Percentiles rank a stretch among this genome's conserved stretches.
Conservation (phyloP, 2,329 filamentous ascomycete genomes). For the Epichloe aotearoae region DNA sequence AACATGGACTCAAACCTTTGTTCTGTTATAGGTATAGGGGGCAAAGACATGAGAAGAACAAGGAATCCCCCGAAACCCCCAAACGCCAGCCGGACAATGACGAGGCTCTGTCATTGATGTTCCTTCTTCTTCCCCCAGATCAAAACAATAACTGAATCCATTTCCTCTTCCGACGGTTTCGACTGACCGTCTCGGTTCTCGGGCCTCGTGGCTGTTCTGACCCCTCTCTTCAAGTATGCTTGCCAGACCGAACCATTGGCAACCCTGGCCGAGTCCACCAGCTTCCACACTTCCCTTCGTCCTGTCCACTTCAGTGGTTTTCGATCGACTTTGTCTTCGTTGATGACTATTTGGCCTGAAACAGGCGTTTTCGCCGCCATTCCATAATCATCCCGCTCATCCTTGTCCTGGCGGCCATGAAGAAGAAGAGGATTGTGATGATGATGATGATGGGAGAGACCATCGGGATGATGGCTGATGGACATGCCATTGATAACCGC, state of each 20-base stretch:
- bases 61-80: neutral
- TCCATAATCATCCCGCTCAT: neutral
- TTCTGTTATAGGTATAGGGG: too few relatives aligned
- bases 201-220: constrained; percentile 5
- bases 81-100: neutral
- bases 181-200: constrained; percentile 4
- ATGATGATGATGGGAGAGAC: constrained; percentile 12
- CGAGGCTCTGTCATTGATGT: neutral
- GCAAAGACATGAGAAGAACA: neutral
- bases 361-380: constrained; percentile 8
- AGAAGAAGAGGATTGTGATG: neutral
- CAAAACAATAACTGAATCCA: constrained; percentile 28
- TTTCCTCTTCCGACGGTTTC: constrained; percentile 10
- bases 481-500: constrained; percentile 34
- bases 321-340: constrained; percentile 15
- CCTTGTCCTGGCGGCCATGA: neutral
- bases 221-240: constrained; percentile 27
- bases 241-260: constrained; percentile 30
- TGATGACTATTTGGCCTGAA: constrained; percentile 19
- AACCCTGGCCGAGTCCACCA: constrained; percentile 25
- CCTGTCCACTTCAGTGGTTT: constrained; percentile 24
- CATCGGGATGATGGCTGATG: constrained; percentile 28
- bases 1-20: too few relatives aligned
- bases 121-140: constrained; percentile 19
- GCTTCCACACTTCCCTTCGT: constrained; percentile 24